Evolutionary conservation across 257 asterid genomes (phyloP).

Genomic region (Phtheirospermum japonicum): DNA sequence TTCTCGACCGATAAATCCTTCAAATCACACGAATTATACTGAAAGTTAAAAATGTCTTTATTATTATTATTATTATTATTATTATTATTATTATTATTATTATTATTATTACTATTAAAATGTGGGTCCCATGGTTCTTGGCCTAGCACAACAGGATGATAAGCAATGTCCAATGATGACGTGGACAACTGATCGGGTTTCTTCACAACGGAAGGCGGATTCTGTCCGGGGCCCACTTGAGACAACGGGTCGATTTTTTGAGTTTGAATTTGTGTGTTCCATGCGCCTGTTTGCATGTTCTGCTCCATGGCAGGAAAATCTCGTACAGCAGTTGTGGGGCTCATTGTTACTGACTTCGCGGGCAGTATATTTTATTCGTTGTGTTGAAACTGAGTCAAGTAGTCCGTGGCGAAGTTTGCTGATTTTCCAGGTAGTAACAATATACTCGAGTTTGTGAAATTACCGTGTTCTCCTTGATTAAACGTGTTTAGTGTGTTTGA

Average conservation of each 20-base stretch:
- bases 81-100: too few species aligned
- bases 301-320: conserved; percentile 35
- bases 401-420: neutral
- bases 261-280: conserved; percentile 40
- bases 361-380: conserved; percentile 31
- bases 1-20: conserved; percentile 54
- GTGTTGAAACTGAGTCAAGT: conserved; percentile 42
- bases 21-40: too few species aligned
- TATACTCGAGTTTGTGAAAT: conserved; percentile 25
- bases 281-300: conserved; percentile 39
- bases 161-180: conserved; percentile 5
- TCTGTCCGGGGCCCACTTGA: conserved; percentile 39
- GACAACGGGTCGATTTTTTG: conserved; percentile 38
- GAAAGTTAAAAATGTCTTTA: conserved; percentile 51
- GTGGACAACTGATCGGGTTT: conserved; percentile 34
- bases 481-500: conserved; percentile 23
- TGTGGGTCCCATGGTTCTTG: conserved; percentile 63
- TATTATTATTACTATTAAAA: conserved; percentile 31
- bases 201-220: conserved; percentile 30
- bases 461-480: conserved; percentile 33
- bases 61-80: too few species aligned
- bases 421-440: conserved; percentile 25
- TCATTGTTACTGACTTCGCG: neutral
- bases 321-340: neutral
- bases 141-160: conserved; percentile 7